Conservation (phyloP, 805 yeast genomes). For the Suhomyces tanzawaensis region DNA sequence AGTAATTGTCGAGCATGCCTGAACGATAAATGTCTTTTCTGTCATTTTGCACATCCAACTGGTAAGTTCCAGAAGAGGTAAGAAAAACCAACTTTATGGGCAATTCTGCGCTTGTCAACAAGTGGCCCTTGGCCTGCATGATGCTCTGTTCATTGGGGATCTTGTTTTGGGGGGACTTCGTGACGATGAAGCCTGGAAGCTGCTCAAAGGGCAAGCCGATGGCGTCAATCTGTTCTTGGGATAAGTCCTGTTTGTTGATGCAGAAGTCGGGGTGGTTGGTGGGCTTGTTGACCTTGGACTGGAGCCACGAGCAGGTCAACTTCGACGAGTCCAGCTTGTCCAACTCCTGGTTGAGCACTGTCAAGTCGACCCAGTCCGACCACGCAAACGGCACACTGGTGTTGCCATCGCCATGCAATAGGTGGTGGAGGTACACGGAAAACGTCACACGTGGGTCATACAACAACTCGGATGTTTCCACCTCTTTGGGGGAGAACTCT, state of each 20-base stretch:
- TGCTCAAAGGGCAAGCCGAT: conserved; percentile 10
- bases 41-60: conserved; percentile 13
- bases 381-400: conserved; percentile 24
- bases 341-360: conserved; percentile 10
- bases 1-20: conserved; percentile 11
- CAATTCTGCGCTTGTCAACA: conserved; percentile 16
- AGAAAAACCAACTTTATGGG: conserved; percentile 19
- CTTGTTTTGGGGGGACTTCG: conserved; percentile 17
- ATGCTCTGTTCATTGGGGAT: conserved; percentile 15
- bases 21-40: conserved; percentile 12
- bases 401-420: conserved; percentile 2
- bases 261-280: conserved; percentile 16
- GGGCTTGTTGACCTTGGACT: conserved; percentile 14
- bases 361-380: conserved; percentile 26
- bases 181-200: conserved; percentile 20
- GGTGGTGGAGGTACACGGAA: conserved; percentile 14
- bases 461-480: neutral
- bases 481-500: conserved; percentile 1
- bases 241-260: conserved; percentile 8
- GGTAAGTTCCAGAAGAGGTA: conserved; percentile 11
- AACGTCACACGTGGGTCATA: conserved; percentile 22
- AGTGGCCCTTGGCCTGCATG: conserved; percentile 19
- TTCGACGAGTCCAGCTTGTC: conserved; percentile 2
- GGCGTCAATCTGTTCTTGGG: conserved; percentile 13
- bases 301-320: conserved; percentile 19